A percentile compares a stretch with the other conserved stretches of the same genome.
These are phyloP conservation scores for Nemophila menziesii DNA, from an alignment of 257 asterid genomes.

Conservation along the genomic window DNA sequence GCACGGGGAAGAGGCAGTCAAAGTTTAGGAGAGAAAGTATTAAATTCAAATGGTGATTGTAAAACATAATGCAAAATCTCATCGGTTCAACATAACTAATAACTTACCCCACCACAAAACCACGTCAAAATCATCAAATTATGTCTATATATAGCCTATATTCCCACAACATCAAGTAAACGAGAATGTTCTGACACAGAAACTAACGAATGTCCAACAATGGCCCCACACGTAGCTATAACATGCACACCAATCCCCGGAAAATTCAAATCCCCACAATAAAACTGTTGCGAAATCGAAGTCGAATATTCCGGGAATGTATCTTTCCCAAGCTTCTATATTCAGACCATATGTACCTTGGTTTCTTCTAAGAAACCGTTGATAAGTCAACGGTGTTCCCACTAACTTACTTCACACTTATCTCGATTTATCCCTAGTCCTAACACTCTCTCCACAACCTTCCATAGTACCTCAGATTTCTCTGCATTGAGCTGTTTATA, in stretches of 20 bases:
- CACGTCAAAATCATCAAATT: background rate
- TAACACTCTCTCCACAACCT: constrained; percentile 77
- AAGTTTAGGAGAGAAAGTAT: no score
- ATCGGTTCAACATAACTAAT: no score
- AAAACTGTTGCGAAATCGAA: constrained; percentile 52
- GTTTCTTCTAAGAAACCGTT: constrained; percentile 64
- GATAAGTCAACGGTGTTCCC: constrained; percentile 84
- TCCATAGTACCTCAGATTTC: constrained; percentile 92
- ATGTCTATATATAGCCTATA: constrained; percentile 23
- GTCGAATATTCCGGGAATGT: constrained; percentile 79
- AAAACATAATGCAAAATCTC: no score
- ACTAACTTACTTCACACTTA: constrained; percentile 78
- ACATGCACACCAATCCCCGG: constrained; percentile 98
- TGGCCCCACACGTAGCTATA: constrained; percentile 98
- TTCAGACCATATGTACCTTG: constrained; percentile 96
- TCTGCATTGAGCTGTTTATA: constrained; percentile 83
- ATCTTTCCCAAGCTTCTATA: constrained; percentile 63
- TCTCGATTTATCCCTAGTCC: constrained; percentile 70
- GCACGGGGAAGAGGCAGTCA: no score
- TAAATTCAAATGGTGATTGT: no score
- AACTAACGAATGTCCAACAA: constrained; percentile 83
- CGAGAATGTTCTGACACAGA: constrained; percentile 74
- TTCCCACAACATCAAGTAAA: constrained; percentile 85
- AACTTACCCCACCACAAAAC: no score
- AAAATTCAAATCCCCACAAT: constrained; percentile 97